phyloP scores from a whole-genome alignment of 2,329 filamentous ascomycete species.

The Arthrobotrys musiformis region DNA sequence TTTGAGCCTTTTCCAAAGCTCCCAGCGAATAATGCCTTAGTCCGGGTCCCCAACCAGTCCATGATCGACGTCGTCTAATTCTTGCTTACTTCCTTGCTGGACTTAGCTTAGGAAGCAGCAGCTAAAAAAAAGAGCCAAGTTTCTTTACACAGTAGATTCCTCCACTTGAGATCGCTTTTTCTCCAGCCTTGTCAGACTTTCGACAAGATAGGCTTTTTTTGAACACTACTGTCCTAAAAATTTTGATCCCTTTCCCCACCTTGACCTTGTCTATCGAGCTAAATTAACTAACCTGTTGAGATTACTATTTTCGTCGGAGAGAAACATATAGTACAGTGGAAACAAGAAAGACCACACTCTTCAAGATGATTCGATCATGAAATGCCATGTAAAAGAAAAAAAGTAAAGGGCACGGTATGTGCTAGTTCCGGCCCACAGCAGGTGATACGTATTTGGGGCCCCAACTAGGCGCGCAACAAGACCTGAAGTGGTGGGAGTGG shows the following conservation, averaged over 20 bases:
- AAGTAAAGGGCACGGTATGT: not conserved
- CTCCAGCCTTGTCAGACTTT: slow-evolving; percentile 49
- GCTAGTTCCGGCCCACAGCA: slow-evolving; percentile 31
- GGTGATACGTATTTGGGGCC: slow-evolving; percentile 48
- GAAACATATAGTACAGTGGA: not conserved
- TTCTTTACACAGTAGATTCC: slow-evolving; percentile 28
- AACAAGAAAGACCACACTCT: slow-evolving; percentile 7
- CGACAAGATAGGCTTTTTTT: slow-evolving; percentile 27
- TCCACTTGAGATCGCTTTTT: slow-evolving; percentile 33
- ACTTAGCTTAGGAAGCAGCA: too few species aligned
- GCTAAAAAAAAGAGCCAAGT: slow-evolving; percentile 46
- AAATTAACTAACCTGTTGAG: slow-evolving; percentile 35
- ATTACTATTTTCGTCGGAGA: slow-evolving; percentile 51
- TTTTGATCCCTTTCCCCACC: slow-evolving; percentile 20
- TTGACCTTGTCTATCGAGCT: slow-evolving; percentile 6
- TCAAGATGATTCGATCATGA: slow-evolving; percentile 37
- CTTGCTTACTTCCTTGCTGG: slow-evolving; percentile 52
- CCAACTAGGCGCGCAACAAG: slow-evolving; percentile 32
- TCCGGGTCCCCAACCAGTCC: slow-evolving; percentile 29
- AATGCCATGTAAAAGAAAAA: slow-evolving; percentile 4
- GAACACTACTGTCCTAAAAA: too few species aligned
- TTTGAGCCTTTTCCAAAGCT: slow-evolving; percentile 45
- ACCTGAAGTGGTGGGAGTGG: not conserved
- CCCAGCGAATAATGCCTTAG: slow-evolving; percentile 24
- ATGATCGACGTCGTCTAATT: slow-evolving; percentile 44